Conservation (phyloP, 768 basidiomycete species). For the Albatrellus ellisii region DNA sequence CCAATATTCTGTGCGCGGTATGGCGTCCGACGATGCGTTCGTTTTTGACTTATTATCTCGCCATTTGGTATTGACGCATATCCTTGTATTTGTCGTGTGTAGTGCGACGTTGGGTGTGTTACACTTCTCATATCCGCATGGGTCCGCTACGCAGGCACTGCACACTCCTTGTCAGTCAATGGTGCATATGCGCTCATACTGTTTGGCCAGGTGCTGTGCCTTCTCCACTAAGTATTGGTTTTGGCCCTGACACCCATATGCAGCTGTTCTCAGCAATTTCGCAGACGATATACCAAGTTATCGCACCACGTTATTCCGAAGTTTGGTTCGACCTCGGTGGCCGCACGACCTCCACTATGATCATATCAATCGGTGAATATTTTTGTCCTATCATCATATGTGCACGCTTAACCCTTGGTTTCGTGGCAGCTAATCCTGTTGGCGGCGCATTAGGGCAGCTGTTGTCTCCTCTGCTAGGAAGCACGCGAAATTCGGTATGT, state of each 20-base stretch:
- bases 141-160: conserved; percentile 66
- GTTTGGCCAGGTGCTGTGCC: conserved; percentile 59
- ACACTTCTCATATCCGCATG: conserved; percentile 51
- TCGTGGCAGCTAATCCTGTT: conserved; percentile 48
- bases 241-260: too few relatives aligned
- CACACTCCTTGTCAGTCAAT: conserved; percentile 32
- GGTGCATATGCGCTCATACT: conserved; percentile 56
- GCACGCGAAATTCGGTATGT: conserved; percentile 42
- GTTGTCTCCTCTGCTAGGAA: conserved; percentile 43
- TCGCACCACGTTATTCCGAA: conserved; percentile 74
- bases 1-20: conserved; percentile 45
- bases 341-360: conserved; percentile 68
- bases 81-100: neutral
- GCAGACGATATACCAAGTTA: conserved; percentile 63
- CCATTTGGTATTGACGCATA: neutral
- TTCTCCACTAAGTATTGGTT: neutral
- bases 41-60: conserved; percentile 16
- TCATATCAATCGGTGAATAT: conserved; percentile 29
- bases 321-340: conserved; percentile 70
- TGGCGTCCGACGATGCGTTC: conserved; percentile 50
- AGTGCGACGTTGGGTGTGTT: conserved; percentile 51
- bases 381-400: neutral
- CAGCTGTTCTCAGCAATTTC: conserved; percentile 52
- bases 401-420: neutral
- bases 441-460: conserved; percentile 66